Conservation (phyloP, 257 asterid genomes). For the Solanum sitiens region DNA sequence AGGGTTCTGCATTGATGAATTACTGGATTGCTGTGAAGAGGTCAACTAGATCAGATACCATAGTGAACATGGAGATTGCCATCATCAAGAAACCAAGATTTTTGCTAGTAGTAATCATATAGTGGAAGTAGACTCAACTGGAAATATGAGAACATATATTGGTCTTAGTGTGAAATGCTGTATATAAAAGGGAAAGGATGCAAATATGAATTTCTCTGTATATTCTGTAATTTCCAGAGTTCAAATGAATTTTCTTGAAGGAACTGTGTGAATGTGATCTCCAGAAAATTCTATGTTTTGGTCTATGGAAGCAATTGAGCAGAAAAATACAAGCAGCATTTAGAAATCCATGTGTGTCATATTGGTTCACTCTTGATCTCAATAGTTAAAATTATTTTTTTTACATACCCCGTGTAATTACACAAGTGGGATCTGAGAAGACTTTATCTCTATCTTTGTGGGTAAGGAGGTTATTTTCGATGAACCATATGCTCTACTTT, state of each 20-base stretch:
- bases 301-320: neutral
- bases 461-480: no score
- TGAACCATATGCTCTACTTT: no score
- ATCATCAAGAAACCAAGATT: neutral
- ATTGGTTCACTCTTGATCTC: neutral
- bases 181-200: slow-evolving; percentile 12
- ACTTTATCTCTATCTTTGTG: neutral
- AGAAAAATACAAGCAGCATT: neutral
- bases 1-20: neutral
- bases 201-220: slow-evolving; percentile 8
- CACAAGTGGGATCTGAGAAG: neutral
- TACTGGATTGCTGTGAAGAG: neutral
- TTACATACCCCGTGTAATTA: neutral
- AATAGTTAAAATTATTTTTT: neutral
- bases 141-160: neutral
- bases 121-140: slow-evolving; percentile 1
- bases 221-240: neutral
- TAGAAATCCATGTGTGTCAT: neutral
- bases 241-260: neutral
- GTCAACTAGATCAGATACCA: neutral
- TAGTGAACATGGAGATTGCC: neutral
- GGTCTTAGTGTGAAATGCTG: slow-evolving; percentile 1
- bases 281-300: neutral
- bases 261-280: neutral
- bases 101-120: slow-evolving; percentile 4